A percentile compares a stretch with the other conserved stretches of the same genome.
Evolutionary conservation across 148 eudicot species (phyloP).

Genomic region (Rhododendron williamsianum): DNA sequence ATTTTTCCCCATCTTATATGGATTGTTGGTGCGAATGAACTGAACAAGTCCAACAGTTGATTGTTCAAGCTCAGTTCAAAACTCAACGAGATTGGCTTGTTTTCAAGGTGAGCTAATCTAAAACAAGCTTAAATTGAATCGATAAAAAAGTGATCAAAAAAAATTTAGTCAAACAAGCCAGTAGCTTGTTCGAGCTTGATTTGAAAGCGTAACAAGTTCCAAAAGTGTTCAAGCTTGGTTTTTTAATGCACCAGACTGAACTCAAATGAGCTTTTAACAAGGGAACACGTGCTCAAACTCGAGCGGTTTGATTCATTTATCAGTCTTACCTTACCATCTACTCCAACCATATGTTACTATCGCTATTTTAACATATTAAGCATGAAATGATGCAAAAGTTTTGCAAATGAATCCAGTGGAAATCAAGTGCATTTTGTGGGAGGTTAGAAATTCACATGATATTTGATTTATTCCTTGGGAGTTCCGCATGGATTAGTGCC

Average conservation of each 20-base stretch:
- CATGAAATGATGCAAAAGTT: background rate
- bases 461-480: no score
- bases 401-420: background rate
- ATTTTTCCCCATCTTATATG: background rate
- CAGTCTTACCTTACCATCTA: background rate
- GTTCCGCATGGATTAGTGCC: background rate
- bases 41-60: background rate
- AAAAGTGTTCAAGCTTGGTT: background rate
- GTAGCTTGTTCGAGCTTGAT: background rate
- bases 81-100: background rate
- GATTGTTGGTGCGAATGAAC: background rate
- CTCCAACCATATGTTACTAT: background rate
- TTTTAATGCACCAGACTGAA: no score
- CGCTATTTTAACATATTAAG: background rate
- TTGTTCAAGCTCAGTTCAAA: background rate
- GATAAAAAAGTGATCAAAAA: no score
- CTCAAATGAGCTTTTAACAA: background rate
- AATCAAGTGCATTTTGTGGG: background rate
- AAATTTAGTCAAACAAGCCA: background rate
- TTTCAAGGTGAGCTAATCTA: background rate
- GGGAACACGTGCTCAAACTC: background rate
- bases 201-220: background rate
- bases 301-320: background rate
- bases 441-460: background rate
- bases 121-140: no score